A percentile compares a stretch with the other conserved stretches of the same genome.
Evolutionary conservation across 495 filamentous ascomycete species (phyloP).

Genomic region (Aspergillus bertholletiae): DNA sequence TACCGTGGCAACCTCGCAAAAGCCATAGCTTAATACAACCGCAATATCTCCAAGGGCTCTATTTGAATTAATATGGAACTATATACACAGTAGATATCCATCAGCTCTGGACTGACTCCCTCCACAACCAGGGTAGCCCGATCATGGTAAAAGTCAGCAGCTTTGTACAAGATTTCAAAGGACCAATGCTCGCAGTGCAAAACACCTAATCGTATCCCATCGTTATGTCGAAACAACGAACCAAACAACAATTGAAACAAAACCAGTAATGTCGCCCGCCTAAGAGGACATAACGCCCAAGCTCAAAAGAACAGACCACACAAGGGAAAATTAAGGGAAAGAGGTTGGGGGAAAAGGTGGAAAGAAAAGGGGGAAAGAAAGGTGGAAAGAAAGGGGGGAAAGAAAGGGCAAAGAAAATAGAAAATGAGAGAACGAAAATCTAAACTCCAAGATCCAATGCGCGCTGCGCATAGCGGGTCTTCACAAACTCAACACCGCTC

Average conservation of each 20-base stretch:
- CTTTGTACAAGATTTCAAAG: constrained; percentile 12
- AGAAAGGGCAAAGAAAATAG: constrained; percentile 12
- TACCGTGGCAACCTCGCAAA: no score
- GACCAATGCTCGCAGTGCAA: neutral
- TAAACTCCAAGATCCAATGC: constrained; percentile 37
- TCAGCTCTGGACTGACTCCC: neutral
- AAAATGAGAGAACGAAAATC: constrained; percentile 15
- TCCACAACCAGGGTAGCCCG: neutral
- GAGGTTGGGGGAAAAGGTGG: no score
- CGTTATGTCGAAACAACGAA: constrained; percentile 33
- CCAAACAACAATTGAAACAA: constrained; percentile 18
- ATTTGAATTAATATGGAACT: neutral
- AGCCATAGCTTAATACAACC: no score
- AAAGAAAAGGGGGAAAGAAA: neutral
- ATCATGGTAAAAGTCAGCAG: neutral
- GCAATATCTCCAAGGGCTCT: neutral
- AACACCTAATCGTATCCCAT: constrained; percentile 36
- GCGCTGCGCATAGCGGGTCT: constrained; percentile 39
- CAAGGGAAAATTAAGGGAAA: constrained; percentile 9
- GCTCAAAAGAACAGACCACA: constrained; percentile 15
- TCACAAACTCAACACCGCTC: constrained; percentile 42
- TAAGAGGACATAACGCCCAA: constrained; percentile 24
- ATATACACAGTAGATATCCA: neutral
- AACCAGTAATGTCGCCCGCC: constrained; percentile 17
- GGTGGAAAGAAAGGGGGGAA: neutral